phyloP scores from a whole-genome alignment of 139 green algal species.

The Tetradesmus lagerheimii region DNA sequence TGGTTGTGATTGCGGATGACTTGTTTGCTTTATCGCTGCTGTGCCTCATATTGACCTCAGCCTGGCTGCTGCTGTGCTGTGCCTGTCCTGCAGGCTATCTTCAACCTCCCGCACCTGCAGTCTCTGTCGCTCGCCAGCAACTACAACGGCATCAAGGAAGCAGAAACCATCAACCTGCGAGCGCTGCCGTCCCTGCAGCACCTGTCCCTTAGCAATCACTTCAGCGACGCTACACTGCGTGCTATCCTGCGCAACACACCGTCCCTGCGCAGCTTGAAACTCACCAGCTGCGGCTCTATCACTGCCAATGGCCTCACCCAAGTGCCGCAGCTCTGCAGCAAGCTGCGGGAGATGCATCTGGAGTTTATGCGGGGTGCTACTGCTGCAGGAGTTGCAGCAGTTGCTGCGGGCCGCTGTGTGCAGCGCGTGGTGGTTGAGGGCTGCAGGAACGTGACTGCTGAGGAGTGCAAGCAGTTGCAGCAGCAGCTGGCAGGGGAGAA shows the following conservation, averaged over 20 bases:
- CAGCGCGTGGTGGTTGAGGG: constrained; percentile 9
- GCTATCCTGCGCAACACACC: neutral
- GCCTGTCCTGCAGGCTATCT: neutral
- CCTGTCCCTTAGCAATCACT: constrained; percentile 27
- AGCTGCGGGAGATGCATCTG: neutral
- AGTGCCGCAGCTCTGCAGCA: neutral
- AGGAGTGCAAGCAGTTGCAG: constrained; percentile 4
- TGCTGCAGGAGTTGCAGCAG: constrained; percentile 25
- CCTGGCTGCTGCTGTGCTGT: neutral
- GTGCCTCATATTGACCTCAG: too few species aligned
- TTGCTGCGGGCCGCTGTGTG: constrained; percentile 16
- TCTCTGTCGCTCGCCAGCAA: neutral
- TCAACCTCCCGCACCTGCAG: neutral
- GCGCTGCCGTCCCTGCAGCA: neutral
- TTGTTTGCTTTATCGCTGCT: too few species aligned
- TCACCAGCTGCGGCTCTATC: neutral
- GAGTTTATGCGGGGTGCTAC: constrained; percentile 14
- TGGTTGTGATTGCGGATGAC: too few species aligned
- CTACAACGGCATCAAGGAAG: constrained; percentile 19
- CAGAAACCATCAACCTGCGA: neutral
- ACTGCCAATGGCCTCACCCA: neutral
- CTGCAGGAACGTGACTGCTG: constrained; percentile 28
- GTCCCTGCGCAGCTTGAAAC: neutral
- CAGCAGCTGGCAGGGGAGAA: neutral
- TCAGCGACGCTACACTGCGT: constrained; percentile 4